Evolutionary conservation across 768 basidiomycete species (phyloP).

Genomic region (Amanita polypyramis): DNA sequence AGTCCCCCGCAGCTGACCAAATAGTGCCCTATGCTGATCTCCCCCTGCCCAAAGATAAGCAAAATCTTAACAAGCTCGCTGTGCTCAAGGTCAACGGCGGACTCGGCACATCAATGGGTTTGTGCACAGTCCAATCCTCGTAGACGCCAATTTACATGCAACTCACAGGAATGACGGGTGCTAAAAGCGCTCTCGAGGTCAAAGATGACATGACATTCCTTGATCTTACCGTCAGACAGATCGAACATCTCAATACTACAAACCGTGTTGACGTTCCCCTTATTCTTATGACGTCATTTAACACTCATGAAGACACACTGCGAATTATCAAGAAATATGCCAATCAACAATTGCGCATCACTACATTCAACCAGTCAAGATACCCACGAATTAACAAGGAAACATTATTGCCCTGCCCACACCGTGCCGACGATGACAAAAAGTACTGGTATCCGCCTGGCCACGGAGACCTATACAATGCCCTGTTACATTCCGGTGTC

Average conservation of each 20-base stretch:
- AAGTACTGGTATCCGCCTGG: conserved; percentile 94
- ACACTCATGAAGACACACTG: conserved; percentile 93
- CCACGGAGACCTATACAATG: conserved; percentile 94
- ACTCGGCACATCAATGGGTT: conserved; percentile 84
- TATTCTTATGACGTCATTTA: conserved; percentile 98
- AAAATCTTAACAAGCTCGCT: conserved; percentile 83
- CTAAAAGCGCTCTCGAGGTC: conserved; percentile 92
- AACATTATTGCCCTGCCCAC: conserved; percentile 75
- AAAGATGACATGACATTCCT: conserved; percentile 98
- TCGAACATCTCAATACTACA: conserved; percentile 88
- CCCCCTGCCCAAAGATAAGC: conserved; percentile 42
- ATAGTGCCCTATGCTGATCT: conserved; percentile 77
- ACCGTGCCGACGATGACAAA: conserved; percentile 74
- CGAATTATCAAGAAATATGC: conserved; percentile 96
- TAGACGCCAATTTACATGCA: conserved; percentile 1
- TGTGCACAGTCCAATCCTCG: background rate
- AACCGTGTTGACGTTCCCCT: conserved; percentile 87
- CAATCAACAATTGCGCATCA: conserved; percentile 89
- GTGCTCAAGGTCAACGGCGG: conserved; percentile 95
- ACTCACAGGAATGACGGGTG: conserved; percentile 64
- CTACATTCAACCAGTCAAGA: conserved; percentile 87
- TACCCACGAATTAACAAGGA: conserved; percentile 92
- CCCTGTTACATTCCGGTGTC: conserved; percentile 81
- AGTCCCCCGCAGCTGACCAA: conserved; percentile 77
- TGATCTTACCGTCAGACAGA: conserved; percentile 88